Conservation (phyloP, 768 basidiomycete species). For the Lentinus tigrinus region DNA sequence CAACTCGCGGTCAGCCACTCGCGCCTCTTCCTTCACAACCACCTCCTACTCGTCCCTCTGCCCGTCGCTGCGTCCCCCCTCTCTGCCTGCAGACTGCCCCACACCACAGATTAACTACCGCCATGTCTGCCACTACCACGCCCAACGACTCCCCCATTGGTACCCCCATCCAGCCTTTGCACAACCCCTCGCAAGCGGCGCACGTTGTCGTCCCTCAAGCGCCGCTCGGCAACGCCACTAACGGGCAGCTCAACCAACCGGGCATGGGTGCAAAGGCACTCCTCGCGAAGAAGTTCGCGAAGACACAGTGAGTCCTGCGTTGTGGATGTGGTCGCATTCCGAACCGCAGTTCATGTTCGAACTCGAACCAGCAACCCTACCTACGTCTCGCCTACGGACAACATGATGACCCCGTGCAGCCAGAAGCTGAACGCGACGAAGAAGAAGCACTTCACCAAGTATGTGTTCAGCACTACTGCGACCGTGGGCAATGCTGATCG, state of each 20-base stretch:
- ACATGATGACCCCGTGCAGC: slow-evolving; percentile 89
- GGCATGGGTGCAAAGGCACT: slow-evolving; percentile 90
- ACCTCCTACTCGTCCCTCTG: slow-evolving; percentile 2
- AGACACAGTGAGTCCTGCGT: slow-evolving; percentile 65
- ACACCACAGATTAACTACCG: slow-evolving; percentile 16
- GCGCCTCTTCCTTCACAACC: slow-evolving; percentile 14
- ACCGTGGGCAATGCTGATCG: neutral
- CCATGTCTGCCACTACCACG: slow-evolving; percentile 56
- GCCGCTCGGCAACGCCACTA: slow-evolving; percentile 67
- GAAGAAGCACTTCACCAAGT: slow-evolving; percentile 95
- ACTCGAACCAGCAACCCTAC: slow-evolving; percentile 67
- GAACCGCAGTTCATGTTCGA: slow-evolving; percentile 10
- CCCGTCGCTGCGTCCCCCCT: neutral
- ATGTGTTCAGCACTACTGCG: slow-evolving; percentile 24
- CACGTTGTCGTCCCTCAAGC: slow-evolving; percentile 77
- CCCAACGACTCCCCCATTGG: slow-evolving; percentile 63
- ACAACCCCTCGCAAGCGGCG: slow-evolving; percentile 81
- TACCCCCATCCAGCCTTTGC: slow-evolving; percentile 73
- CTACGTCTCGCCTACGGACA: slow-evolving; percentile 92
- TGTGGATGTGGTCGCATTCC: slow-evolving; percentile 4
- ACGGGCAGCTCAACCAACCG: slow-evolving; percentile 50
- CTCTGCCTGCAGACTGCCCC: neutral
- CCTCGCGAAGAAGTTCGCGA: slow-evolving; percentile 91
- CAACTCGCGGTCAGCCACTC: slow-evolving; percentile 8
- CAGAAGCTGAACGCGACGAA: slow-evolving; percentile 88